phyloP scores from a whole-genome alignment of 2,329 filamentous ascomycete species.

The Cercospora sojina region DNA sequence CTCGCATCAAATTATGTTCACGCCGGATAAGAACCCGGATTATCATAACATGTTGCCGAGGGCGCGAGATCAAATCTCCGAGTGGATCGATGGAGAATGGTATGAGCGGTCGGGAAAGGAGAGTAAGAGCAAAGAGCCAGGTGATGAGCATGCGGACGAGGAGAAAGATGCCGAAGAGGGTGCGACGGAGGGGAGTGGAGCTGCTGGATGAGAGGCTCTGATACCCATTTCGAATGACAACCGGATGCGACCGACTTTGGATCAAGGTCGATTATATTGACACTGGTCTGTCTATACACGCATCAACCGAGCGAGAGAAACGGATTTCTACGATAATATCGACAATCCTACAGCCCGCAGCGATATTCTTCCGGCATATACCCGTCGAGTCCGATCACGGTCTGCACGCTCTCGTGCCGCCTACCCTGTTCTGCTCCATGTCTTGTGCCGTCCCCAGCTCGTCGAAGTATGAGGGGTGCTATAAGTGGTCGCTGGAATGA shows the following conservation, averaged over 20 bases:
- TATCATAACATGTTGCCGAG: slow-evolving; percentile 67
- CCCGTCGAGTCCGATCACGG: not conserved
- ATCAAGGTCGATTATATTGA: not conserved
- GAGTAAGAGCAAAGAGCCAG: not conserved
- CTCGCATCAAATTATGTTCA: slow-evolving; percentile 83
- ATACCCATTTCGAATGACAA: not conserved
- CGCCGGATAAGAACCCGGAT: slow-evolving; percentile 67
- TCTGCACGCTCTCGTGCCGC: not conserved
- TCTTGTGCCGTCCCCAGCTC: not conserved
- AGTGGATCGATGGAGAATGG: slow-evolving; percentile 53
- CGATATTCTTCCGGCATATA: not conserved
- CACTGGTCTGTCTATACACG: not conserved
- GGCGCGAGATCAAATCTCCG: slow-evolving; percentile 63
- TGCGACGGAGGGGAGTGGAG: not conserved
- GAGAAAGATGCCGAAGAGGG: not conserved
- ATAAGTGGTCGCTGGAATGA: not conserved
- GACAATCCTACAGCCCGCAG: not conserved
- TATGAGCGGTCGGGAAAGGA: slow-evolving; percentile 28
- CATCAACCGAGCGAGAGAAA: not conserved
- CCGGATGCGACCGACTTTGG: not conserved
- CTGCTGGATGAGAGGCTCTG: not conserved
- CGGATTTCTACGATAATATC: not conserved
- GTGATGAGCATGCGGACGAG: not conserved
- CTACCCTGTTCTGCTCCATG: not conserved
- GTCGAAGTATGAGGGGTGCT: not conserved